A percentile compares a stretch with the other conserved stretches of the same genome.
Evolutionary conservation across 2,329 filamentous ascomycete species (phyloP).

Genomic region (Phyllosticta citrichinensis): DNA sequence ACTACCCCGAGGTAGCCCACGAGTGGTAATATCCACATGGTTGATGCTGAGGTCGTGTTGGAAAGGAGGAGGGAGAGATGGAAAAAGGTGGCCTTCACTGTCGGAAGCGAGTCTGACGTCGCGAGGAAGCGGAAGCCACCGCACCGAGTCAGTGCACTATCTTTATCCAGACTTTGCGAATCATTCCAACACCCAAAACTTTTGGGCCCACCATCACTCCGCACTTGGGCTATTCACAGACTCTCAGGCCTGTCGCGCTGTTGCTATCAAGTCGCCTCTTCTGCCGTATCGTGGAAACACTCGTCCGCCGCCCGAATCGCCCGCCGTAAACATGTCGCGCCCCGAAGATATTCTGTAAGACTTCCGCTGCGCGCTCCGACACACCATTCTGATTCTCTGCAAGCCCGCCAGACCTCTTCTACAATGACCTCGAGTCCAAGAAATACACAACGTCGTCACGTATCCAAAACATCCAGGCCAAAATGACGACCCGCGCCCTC

Average conservation of each 20-base stretch:
- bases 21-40: slow-evolving; percentile 92
- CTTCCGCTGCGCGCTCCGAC: slow-evolving; percentile 9
- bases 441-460: slow-evolving; percentile 97
- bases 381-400: slow-evolving; percentile 15
- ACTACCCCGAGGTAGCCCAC: slow-evolving; percentile 81
- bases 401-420: slow-evolving; percentile 91
- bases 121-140: background rate
- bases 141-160: background rate
- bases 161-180: background rate
- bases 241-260: too few relatives aligned
- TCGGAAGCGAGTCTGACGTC: slow-evolving; percentile 10
- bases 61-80: background rate
- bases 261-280: background rate
- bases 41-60: slow-evolving; percentile 18
- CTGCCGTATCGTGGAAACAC: background rate
- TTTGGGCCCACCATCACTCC: background rate
- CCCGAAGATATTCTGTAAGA: slow-evolving; percentile 86
- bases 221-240: background rate
- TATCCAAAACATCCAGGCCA: slow-evolving; percentile 88
- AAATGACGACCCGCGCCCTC: slow-evolving; percentile 89
- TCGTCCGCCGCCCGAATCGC: background rate
- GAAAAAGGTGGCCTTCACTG: slow-evolving; percentile 7
- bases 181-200: slow-evolving; percentile 4
- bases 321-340: slow-evolving; percentile 63
- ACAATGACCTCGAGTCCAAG: slow-evolving; percentile 87